Base-by-base conservation (phyloP, 1,284 basidiomycete genomes). In the Leccinum fallax region DNA sequence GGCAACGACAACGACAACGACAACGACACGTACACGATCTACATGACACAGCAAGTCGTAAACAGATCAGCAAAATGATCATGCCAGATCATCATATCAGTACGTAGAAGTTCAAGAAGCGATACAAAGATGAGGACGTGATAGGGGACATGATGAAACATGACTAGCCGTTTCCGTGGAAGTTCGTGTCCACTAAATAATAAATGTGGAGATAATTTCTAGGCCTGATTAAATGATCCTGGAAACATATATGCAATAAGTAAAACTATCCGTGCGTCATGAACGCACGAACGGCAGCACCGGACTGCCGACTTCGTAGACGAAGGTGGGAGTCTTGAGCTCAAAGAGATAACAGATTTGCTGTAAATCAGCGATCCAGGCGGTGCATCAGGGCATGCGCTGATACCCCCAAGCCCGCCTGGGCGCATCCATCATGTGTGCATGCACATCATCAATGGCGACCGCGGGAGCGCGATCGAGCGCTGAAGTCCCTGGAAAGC, bases 401-500 rank as follows among this genome's bases (percentile, higher is more conserved):
- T 6, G 11, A 8, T 2, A 15, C 24, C 38, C 48, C 51, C 28
- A 57, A 52, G 21, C 34, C 32, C 59, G 52, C 38, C 40, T 19
- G n/a, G 40, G 40, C n/a, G n/a, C n/a, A 43, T 43, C 40, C 7
- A 43, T 40, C 16, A 8, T n/a, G n/a, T 43, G 10, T 43, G 40
- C 40, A 19, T 43, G n/a, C 40, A 49, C 48, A 15, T 49, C 46
- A 51, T 51, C 24, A 51, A 4, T 13, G 46, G 7, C 57, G 59
- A 24, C 30, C 28, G 48, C 57, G 40, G 4, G 57, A 32, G 34
- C 59, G 70, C 2, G 21, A 34, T 8, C 16, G 61, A 0, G 63
- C 61, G 15, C 63, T 15, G 21, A 71, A 70, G 61, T 70, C 65
- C 55, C 72, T 71, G 9, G 76, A 73, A 51, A 85, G 70, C 55